Evolutionary conservation across 140 eudicot genomes (phyloP).

Genomic region (Bidens hawaiensis): DNA sequence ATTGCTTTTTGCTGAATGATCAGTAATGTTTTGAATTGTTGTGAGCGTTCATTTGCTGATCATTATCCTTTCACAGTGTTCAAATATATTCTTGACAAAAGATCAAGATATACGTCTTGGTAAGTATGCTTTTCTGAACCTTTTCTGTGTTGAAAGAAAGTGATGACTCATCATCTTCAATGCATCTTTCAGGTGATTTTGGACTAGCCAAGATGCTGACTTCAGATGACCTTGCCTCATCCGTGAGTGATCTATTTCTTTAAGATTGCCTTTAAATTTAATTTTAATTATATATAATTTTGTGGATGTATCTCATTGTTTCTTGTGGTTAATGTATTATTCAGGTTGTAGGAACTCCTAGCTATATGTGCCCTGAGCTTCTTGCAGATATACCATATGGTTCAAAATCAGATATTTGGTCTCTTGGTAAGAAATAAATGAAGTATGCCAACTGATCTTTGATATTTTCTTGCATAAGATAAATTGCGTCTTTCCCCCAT

Average conservation of each 20-base stretch:
- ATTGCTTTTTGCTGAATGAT: slow-evolving; percentile 11
- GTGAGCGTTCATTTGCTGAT: slow-evolving; percentile 8
- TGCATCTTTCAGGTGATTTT: slow-evolving; percentile 76
- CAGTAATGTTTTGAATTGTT: slow-evolving; percentile 4
- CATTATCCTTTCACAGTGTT: slow-evolving; percentile 59
- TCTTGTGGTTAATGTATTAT: slow-evolving; percentile 14
- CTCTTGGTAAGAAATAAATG: slow-evolving; percentile 60
- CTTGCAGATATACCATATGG: slow-evolving; percentile 99
- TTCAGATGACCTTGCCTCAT: slow-evolving; percentile 96
- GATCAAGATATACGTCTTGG: slow-evolving; percentile 97
- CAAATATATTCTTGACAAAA: slow-evolving; percentile 91
- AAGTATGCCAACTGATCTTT: slow-evolving; percentile 7
- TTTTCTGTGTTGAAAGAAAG: slow-evolving; percentile 13
- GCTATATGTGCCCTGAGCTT: slow-evolving; percentile 99
- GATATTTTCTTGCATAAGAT: slow-evolving; percentile 1
- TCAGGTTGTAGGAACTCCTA: slow-evolving; percentile 98
- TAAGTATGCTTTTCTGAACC: slow-evolving; percentile 26
- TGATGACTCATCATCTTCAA: slow-evolving; percentile 8
- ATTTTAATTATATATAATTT: slow-evolving; percentile 1
- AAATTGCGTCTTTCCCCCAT: slow-evolving; percentile 1
- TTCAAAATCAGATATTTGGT: slow-evolving; percentile 96
- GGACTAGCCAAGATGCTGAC: slow-evolving; percentile 95
- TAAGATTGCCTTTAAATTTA: background rate
- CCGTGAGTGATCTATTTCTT: slow-evolving; percentile 53
- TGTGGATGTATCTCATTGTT: slow-evolving; percentile 8